Evolutionary conservation across 805 yeast species (phyloP), one percentile per base, ranked within the genome.

Genomic region (Candida coleopterorum): DNA sequence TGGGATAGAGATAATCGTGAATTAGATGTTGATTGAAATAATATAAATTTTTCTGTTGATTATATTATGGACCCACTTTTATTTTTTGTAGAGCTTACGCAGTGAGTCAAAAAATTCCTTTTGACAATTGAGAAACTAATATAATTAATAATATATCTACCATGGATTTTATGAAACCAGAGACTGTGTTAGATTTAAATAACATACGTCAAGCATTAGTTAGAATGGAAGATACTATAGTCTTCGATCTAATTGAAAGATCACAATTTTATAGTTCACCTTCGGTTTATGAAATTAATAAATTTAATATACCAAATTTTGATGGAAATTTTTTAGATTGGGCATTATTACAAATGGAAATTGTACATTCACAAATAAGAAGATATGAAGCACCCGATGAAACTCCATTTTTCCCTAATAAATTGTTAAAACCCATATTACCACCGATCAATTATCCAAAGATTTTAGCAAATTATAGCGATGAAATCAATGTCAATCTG

Each of bases 341-440:
- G 93, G 65, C 86, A 8, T 66, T 89, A 29, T 51, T 76, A 34
- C 89, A 86, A 52, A 69, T 80, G 44, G 98, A 93, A 59, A 75
- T 39, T 29, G 56, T 55, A 4, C 72, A 68, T 39, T 60, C 95
- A 2, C 93, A 85, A 57, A 71, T 89, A 23, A 75, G 98, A 52
- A 72, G 98, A 49, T 93, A 78, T 56, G 89, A 88, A 53, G 87
- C 96, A 0, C 97, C 97, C 0, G 97, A 93, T 58, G 96, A 93
- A 59, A 70, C 77, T 9, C 89, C 98, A 6, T 93, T 88, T 56
- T 88, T 81, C 66, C 94, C 95, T 3, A 65, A 75, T 21, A 67
- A 71, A 12, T 58, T 83, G 35, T 60, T 78, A 32, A 70, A 70
- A n/a, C 80, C 95, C n/a, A 70, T 86, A 35, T 65, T 93, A 32